Conservation (phyloP, 208 protist genomes). For the Leishmania lainsoni region DNA sequence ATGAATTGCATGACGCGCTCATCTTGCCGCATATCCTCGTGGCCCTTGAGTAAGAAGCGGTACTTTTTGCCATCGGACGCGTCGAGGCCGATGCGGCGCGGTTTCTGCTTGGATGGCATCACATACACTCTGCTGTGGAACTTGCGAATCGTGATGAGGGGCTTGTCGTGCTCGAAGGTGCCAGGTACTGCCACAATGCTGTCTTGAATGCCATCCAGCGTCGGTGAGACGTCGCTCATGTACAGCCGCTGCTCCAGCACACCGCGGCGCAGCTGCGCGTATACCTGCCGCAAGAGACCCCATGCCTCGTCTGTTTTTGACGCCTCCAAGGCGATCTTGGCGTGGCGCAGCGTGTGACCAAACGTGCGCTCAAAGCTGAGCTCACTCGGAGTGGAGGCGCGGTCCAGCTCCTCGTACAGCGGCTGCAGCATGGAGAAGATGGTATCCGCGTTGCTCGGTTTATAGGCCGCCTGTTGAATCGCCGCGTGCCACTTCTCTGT, state of each 20-base stretch:
- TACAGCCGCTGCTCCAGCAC: conserved; percentile 73
- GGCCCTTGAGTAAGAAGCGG: conserved; percentile 98
- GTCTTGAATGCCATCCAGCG: conserved; percentile 92
- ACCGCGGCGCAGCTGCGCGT: conserved; percentile 77
- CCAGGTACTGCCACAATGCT: conserved; percentile 98
- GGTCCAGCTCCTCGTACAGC: conserved; percentile 95
- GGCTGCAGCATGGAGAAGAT: conserved; percentile 94
- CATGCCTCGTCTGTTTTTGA: conserved; percentile 66
- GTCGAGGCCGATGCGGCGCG: conserved; percentile 97
- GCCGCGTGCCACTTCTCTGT: conserved; percentile 93
- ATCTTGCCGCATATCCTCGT: conserved; percentile 98
- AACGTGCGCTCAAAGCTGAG: conserved; percentile 91
- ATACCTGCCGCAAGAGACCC: conserved; percentile 84
- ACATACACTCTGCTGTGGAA: conserved; percentile 95
- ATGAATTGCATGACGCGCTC: conserved; percentile 99
- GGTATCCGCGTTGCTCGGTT: conserved; percentile 89
- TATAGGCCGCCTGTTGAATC: conserved; percentile 97
- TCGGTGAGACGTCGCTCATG: conserved; percentile 93
- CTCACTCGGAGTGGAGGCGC: conserved; percentile 94
- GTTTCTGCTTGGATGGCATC: conserved; percentile 99
- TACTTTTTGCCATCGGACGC: conserved; percentile 96
- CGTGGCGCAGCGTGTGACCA: conserved; percentile 62
- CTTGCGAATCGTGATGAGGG: conserved; percentile 93
- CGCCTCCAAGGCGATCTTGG: conserved; percentile 61
- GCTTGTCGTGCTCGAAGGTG: conserved; percentile 91